Evolutionary conservation across 1,284 basidiomycete genomes (phyloP), one percentile per base, ranked within the genome.

Genomic region (Anthracocystis setariae): DNA sequence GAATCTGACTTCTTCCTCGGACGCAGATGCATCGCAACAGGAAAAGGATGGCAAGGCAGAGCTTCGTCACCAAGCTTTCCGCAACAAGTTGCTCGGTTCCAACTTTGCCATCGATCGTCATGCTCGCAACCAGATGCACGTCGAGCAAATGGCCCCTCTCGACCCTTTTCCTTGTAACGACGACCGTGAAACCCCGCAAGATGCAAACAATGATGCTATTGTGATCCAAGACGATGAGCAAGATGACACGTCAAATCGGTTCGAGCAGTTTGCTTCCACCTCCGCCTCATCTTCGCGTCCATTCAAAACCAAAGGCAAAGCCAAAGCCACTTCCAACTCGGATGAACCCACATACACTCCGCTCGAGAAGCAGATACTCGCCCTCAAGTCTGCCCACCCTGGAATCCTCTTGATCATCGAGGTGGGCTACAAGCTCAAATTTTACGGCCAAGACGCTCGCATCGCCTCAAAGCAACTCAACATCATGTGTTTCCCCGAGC

Each of bases 401-500:
- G 92, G 89, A 37, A 89, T 90, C 4, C 78, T 97, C 24, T 85
- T 97, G 21, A 88, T 96, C 86, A 87, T 94, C 49, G 92, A 95
- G 82, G 85, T 83, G 8, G 76, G 79, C 45, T 81, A 81, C 73
- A 81, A 79, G 60, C 92, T 90, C 84, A 90, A 86, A 81, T 73
- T 96, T 79, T 94, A 90, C 78, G 92, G 90, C 32, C 90, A 94
- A 24, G 94, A 96, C 79, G 94, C 94, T 0, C 90, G 92, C 89
- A 87, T 89, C 33, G 93, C 92, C 3, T 88, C 89, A 15, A 88
- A 88, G 82, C 90, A 92, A 78, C 87, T 96, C 17, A 92, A 92
- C 45, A 92, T 96, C 80, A 76, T 77, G 12, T 88, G 89, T 68
- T 94, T 90, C 77, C 86, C 85, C 23, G 88, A 90, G 58, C 87